A percentile compares a stretch with the other conserved stretches of the same genome.
These are phyloP conservation scores for Remersonia thermophila DNA, from an alignment of 2,329 filamentous ascomycete genomes.

Conservation along the genomic window DNA sequence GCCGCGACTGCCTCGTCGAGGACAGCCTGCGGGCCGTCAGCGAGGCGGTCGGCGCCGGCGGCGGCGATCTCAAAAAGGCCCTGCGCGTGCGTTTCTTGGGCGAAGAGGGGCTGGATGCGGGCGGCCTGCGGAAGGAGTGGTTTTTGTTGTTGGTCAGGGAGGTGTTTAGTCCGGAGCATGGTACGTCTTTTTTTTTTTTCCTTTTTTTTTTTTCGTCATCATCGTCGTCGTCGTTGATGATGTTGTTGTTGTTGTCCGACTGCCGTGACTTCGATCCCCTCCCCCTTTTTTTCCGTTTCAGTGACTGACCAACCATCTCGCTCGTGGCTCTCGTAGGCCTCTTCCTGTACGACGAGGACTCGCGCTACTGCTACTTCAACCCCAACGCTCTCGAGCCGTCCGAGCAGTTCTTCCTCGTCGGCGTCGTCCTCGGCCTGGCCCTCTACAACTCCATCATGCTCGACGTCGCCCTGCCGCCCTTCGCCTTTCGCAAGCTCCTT, in stretches of 20 bases:
- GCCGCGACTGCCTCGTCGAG: conserved; percentile 76
- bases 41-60: conserved; percentile 66
- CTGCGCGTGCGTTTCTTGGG: conserved; percentile 74
- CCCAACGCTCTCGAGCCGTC: conserved; percentile 80
- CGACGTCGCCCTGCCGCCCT: conserved; percentile 76
- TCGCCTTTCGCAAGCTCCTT: conserved; percentile 78
- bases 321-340: conserved; percentile 62
- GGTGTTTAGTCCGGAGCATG: conserved; percentile 82
- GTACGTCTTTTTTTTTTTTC: conserved; percentile 34
- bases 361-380: conserved; percentile 86
- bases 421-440: conserved; percentile 74
- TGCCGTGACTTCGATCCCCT: no score
- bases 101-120: conserved; percentile 85
- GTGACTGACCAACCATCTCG: conserved; percentile 5
- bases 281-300: no score
- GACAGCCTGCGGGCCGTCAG: conserved; percentile 78
- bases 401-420: conserved; percentile 83
- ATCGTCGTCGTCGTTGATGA: no score
- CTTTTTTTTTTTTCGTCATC: no score
- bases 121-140: conserved; percentile 87
- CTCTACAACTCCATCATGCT: conserved; percentile 94
- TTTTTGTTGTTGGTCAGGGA: conserved; percentile 79
- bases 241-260: no score
- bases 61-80: conserved; percentile 83
- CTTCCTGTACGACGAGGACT: conserved; percentile 86